Conservation (phyloP, 805 yeast species). For the Wickerhamomyces pijperi region DNA sequence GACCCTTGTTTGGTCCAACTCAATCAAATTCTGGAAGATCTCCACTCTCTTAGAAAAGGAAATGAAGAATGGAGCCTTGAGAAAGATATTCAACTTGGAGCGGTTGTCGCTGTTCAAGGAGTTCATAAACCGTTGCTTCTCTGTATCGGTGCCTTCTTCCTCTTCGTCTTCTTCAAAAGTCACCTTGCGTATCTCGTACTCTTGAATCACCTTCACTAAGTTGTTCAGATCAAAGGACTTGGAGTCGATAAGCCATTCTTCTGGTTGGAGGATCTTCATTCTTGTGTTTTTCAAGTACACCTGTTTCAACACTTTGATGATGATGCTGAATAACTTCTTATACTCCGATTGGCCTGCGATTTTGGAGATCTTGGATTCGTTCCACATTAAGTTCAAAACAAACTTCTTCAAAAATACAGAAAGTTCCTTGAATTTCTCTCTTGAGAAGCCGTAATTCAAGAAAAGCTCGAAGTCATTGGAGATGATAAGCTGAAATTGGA, state of each 20-base stretch:
- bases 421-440: slow-evolving; percentile 26
- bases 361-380: slow-evolving; percentile 8
- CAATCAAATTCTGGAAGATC: slow-evolving; percentile 55
- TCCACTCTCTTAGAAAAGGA: slow-evolving; percentile 66
- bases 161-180: slow-evolving; percentile 14
- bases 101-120: slow-evolving; percentile 9
- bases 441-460: slow-evolving; percentile 26
- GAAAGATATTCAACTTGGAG: slow-evolving; percentile 38
- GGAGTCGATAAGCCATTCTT: slow-evolving; percentile 42
- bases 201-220: slow-evolving; percentile 26
- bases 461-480: slow-evolving; percentile 56
- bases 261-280: slow-evolving; percentile 34
- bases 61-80: slow-evolving; percentile 67
- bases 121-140: slow-evolving; percentile 2
- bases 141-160: slow-evolving; percentile 8
- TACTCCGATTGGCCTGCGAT: neutral
- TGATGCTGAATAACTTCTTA: slow-evolving; percentile 20
- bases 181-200: slow-evolving; percentile 29
- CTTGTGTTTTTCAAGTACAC: slow-evolving; percentile 58
- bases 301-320: slow-evolving; percentile 50
- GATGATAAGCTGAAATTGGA: slow-evolving; percentile 56
- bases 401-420: slow-evolving; percentile 37
- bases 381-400: slow-evolving; percentile 39
- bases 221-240: slow-evolving; percentile 21
- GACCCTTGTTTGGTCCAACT: slow-evolving; percentile 32